Percentiles rank a stretch among this genome's conserved stretches.
These are phyloP conservation scores for Spirogloea muscicola DNA, from an alignment of 139 green algal species.

Conservation along the genomic window DNA sequence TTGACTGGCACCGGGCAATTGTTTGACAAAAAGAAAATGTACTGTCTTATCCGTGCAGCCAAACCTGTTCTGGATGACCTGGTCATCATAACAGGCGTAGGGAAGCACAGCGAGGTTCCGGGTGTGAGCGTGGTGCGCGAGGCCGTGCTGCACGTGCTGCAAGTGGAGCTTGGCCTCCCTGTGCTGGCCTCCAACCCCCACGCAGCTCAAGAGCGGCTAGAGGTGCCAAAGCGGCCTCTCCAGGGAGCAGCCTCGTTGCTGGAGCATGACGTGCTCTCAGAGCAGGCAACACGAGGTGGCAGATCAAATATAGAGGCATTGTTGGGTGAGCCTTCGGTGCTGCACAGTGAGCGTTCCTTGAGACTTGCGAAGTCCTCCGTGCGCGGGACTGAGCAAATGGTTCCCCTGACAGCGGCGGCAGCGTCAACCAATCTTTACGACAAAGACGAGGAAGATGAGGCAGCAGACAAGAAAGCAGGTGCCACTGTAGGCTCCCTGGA, in stretches of 20 bases:
- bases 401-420: too few species aligned
- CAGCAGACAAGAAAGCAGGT: not conserved
- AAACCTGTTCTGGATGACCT: not conserved
- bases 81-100: conserved; percentile 19
- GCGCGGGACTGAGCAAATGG: too few species aligned
- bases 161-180: conserved; percentile 14
- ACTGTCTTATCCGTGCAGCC: not conserved
- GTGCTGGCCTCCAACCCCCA: not conserved
- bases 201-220: not conserved
- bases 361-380: not conserved
- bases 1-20: too few species aligned
- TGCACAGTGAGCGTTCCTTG: not conserved
- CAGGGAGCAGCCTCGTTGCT: not conserved
- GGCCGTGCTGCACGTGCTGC: conserved; percentile 7
- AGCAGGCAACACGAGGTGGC: not conserved
- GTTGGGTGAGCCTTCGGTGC: not conserved
- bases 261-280: not conserved
- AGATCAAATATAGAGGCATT: not conserved
- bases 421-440: too few species aligned
- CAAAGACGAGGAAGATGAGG: not conserved
- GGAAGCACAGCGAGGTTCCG: not conserved
- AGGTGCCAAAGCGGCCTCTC: not conserved
- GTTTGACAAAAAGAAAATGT: too few species aligned
- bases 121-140: conserved; percentile 8
- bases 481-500: not conserved